These are phyloP conservation scores for Penicillium goetzii DNA, from an alignment of 495 filamentous ascomycete genomes.

Conservation along the genomic window DNA sequence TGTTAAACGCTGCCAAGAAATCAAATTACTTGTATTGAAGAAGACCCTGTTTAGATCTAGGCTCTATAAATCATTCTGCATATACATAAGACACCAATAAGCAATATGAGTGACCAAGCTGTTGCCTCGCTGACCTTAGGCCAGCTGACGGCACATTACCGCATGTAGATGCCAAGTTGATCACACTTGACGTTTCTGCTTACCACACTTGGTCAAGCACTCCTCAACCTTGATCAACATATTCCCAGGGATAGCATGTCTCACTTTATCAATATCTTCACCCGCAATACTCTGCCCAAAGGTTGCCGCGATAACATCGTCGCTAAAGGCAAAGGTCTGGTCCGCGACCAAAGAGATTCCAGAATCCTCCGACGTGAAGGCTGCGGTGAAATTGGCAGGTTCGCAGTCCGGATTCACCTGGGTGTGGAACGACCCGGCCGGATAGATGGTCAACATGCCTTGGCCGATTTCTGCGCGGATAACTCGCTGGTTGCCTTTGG, in stretches of 20 bases:
- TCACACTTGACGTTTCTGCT: background rate
- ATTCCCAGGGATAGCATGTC: background rate
- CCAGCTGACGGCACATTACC: background rate
- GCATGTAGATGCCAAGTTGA: background rate
- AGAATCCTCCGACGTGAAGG: slow-evolving; percentile 19
- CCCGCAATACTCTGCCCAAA: slow-evolving; percentile 1
- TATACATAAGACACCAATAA: background rate
- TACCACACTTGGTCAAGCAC: slow-evolving; percentile 4
- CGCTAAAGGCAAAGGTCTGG: background rate
- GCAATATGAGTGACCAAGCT: background rate
- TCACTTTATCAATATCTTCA: slow-evolving; percentile 6
- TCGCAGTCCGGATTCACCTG: slow-evolving; percentile 54
- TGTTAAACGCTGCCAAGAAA: background rate
- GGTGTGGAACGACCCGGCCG: slow-evolving; percentile 49
- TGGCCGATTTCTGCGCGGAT: slow-evolving; percentile 37
- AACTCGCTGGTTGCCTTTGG: slow-evolving; percentile 8
- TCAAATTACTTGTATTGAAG: background rate
- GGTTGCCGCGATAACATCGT: background rate
- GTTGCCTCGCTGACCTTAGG: background rate
- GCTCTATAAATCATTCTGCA: background rate
- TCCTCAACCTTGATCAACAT: slow-evolving; percentile 2
- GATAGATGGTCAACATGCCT: slow-evolving; percentile 54
- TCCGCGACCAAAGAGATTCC: background rate
- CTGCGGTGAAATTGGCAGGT: slow-evolving; percentile 34
- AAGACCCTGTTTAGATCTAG: background rate